Evolutionary conservation across 495 filamentous ascomycete genomes (phyloP).

Genomic region (Pseudevernia furfuracea): DNA sequence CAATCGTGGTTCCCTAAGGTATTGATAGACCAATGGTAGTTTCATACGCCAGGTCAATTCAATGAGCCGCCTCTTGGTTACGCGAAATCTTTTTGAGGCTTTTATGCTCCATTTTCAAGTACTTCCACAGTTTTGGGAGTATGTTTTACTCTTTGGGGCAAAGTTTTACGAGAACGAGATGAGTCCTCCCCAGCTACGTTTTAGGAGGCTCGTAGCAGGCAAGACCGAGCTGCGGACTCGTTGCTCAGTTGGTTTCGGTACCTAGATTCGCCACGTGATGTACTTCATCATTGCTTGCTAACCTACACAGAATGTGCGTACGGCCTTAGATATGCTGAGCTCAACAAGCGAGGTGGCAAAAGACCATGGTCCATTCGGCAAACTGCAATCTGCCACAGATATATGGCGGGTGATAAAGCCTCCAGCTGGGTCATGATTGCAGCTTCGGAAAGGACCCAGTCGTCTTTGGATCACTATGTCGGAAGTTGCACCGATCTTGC

Average conservation of each 20-base stretch:
- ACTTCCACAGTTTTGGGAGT: conserved; percentile 24
- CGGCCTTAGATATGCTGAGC: conserved; percentile 27
- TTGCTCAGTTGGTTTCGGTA: conserved; percentile 21
- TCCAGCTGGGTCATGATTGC: conserved; percentile 29
- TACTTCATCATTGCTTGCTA: background rate
- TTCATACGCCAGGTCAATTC: conserved; percentile 24
- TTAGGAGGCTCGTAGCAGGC: conserved; percentile 7
- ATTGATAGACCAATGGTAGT: background rate
- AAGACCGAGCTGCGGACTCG: background rate
- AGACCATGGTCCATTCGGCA: conserved; percentile 32
- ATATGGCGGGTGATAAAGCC: conserved; percentile 5
- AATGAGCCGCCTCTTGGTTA: conserved; percentile 20
- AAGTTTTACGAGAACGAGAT: conserved; percentile 25
- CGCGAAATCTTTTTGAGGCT: conserved; percentile 18
- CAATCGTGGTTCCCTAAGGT: background rate
- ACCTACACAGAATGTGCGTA: conserved; percentile 27
- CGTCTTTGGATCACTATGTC: conserved; percentile 15
- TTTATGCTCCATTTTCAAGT: conserved; percentile 18
- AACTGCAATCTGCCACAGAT: conserved; percentile 28
- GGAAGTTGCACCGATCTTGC: background rate
- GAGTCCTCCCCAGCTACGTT: conserved; percentile 19
- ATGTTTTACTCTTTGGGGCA: conserved; percentile 25
- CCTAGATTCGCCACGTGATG: no score
- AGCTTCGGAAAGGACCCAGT: conserved; percentile 20
- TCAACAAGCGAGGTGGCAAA: conserved; percentile 23